A percentile compares a stretch with the other conserved stretches of the same genome.
Evolutionary conservation across 768 basidiomycete species (phyloP).

Genomic region (Leccinum sublutescens): DNA sequence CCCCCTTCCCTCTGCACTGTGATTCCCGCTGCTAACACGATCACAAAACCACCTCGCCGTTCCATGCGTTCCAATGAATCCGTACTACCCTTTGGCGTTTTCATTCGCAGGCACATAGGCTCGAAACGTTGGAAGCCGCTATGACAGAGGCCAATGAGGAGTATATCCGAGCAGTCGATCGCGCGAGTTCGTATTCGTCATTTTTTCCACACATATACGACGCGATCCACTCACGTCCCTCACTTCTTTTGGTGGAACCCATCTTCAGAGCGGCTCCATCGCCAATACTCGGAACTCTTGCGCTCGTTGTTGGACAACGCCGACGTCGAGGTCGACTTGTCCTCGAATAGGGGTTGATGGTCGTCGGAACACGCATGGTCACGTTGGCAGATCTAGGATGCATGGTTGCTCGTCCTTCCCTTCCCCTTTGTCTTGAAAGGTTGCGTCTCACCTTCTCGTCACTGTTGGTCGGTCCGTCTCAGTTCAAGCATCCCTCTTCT

Average conservation of each 20-base stretch:
- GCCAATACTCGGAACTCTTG: conserved; percentile 58
- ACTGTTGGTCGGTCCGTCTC: not conserved
- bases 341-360: conserved; percentile 1
- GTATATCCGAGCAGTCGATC: conserved; percentile 66
- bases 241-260: not conserved
- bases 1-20: rapidly evolving
- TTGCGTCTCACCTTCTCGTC: not conserved
- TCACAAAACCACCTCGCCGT: not conserved
- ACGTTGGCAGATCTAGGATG: not conserved
- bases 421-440: not conserved
- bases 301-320: conserved; percentile 56
- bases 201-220: not conserved
- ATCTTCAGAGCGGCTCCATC: conserved; percentile 52
- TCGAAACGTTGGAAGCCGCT: conserved; percentile 65
- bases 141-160: conserved; percentile 74
- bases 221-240: not conserved
- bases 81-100: not conserved
- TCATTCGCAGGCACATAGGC: conserved; percentile 53
- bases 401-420: too few species aligned
- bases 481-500: not conserved
- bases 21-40: not conserved
- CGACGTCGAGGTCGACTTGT: conserved; percentile 35
- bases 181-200: conserved; percentile 60
- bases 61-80: not conserved
- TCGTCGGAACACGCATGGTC: not conserved